Conservation (phyloP, 345 rosid genomes). For the Bruguiera sexangula region DNA sequence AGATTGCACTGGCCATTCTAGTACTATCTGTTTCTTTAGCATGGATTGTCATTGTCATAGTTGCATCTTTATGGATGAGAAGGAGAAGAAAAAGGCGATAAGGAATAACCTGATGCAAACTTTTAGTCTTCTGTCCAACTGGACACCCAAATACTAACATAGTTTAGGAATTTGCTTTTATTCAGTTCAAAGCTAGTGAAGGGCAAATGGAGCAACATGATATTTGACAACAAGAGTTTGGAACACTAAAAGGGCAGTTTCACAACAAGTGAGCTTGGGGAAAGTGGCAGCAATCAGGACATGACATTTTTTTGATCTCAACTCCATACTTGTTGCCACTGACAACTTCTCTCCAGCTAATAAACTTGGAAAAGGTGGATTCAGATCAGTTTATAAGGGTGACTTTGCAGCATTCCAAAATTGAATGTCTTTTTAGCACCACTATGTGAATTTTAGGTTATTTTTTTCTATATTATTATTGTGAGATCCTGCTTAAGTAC, state of each 20-base stretch:
- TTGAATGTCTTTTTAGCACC: not conserved
- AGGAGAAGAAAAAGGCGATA: conserved; percentile 42
- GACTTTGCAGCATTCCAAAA: not conserved
- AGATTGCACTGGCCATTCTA: not conserved
- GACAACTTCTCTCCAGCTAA: conserved; percentile 20
- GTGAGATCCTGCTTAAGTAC: no score
- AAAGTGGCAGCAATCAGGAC: no score
- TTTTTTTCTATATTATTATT: no score
- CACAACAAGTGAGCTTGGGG: no score
- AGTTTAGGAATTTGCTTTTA: not conserved
- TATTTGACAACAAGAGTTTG: no score
- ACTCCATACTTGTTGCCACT: conserved; percentile 25
- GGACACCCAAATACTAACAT: no score
- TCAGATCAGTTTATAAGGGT: conserved; percentile 43
- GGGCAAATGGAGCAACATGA: not conserved
- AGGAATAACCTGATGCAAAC: not conserved
- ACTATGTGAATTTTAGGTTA: not conserved
- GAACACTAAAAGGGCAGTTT: no score
- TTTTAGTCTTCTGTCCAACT: no score
- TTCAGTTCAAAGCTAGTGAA: not conserved
- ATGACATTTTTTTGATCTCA: not conserved
- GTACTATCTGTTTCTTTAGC: conserved; percentile 14
- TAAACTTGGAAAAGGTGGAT: conserved; percentile 41
- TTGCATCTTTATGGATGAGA: conserved; percentile 21
- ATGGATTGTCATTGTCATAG: conserved; percentile 15